Percentiles rank a stretch among this genome's conserved stretches.
Conservation (phyloP, 768 basidiomycete species). For the Gymnopilus junonius region DNA sequence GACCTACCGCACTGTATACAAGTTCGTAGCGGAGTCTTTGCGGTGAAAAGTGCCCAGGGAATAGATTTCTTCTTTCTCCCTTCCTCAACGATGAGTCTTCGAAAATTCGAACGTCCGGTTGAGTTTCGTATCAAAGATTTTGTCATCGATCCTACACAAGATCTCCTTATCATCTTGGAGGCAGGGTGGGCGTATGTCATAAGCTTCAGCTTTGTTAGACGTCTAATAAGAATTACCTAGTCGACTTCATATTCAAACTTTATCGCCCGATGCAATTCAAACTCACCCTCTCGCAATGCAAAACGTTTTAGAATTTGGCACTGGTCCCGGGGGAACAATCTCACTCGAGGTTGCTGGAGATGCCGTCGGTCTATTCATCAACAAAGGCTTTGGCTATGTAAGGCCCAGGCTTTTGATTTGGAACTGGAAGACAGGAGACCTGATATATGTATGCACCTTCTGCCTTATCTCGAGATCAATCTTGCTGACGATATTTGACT, state of each 20-base stretch:
- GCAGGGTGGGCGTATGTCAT: not conserved
- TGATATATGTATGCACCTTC: slow-evolving; percentile 1
- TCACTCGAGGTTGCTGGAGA: slow-evolving; percentile 7
- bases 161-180: slow-evolving; percentile 8
- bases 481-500: not conserved
- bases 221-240: too few relatives aligned
- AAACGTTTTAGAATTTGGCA: not conserved
- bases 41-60: not conserved
- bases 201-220: too few relatives aligned
- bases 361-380: slow-evolving; percentile 4
- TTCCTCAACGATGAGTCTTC: not conserved
- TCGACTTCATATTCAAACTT: slow-evolving; percentile 8
- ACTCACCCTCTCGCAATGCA: not conserved
- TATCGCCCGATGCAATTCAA: slow-evolving; percentile 8
- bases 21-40: slow-evolving; percentile 9
- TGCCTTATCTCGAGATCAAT: not conserved
- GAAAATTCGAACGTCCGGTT: not conserved
- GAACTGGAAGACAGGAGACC: slow-evolving; percentile 12
- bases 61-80: not conserved
- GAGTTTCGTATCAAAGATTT: slow-evolving; percentile 4
- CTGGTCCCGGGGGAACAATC: not conserved
- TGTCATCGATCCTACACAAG: slow-evolving; percentile 11
- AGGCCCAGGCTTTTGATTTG: slow-evolving; percentile 5
- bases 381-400: not conserved
- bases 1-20: not conserved